A percentile compares a stretch with the other conserved stretches of the same genome.
These are phyloP conservation scores for Cyanidiococcus yangmingshanensis DNA, from an alignment of 23 red algal genomes.

Conservation along the genomic window DNA sequence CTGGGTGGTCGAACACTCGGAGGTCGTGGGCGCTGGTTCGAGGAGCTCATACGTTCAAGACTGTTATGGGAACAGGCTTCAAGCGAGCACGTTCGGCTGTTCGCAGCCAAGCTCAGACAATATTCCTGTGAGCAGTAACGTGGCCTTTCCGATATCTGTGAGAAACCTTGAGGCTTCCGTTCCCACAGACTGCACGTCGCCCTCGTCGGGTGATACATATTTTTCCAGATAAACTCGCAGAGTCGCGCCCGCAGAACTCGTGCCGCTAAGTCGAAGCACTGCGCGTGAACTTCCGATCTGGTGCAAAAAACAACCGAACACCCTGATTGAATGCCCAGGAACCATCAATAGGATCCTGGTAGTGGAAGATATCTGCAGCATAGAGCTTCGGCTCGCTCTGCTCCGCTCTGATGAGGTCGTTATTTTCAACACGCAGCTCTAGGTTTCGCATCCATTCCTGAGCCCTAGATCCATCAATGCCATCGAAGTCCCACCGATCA, in stretches of 20 bases:
- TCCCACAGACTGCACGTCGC: constrained; percentile 4
- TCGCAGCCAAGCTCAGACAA: neutral
- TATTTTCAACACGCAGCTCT: neutral
- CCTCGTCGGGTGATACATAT: constrained; percentile 29
- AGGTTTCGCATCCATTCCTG: constrained; percentile 39
- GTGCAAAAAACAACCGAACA: constrained; percentile 33
- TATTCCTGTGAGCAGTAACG: neutral
- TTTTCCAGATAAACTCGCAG: constrained; percentile 83
- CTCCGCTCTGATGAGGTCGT: neutral
- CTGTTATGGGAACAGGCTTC: too few relatives aligned
- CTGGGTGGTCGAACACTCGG: too few relatives aligned
- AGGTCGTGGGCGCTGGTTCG: too few relatives aligned
- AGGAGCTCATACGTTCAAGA: too few relatives aligned
- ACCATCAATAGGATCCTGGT: constrained; percentile 79
- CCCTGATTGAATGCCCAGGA: constrained; percentile 46
- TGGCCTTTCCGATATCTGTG: neutral
- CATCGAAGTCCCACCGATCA: constrained; percentile 79
- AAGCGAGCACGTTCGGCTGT: neutral
- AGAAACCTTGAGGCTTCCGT: neutral
- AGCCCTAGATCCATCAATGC: constrained; percentile 34
- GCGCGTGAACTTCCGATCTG: constrained; percentile 31
- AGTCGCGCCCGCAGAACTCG: constrained; percentile 70
- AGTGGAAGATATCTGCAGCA: constrained; percentile 55
- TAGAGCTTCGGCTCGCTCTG: neutral
- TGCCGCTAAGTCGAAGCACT: constrained; percentile 78